Percentiles rank a stretch among this genome's conserved stretches.
Evolutionary conservation across 2,329 filamentous ascomycete species (phyloP).

Genomic region (Alternaria brassicicola): DNA sequence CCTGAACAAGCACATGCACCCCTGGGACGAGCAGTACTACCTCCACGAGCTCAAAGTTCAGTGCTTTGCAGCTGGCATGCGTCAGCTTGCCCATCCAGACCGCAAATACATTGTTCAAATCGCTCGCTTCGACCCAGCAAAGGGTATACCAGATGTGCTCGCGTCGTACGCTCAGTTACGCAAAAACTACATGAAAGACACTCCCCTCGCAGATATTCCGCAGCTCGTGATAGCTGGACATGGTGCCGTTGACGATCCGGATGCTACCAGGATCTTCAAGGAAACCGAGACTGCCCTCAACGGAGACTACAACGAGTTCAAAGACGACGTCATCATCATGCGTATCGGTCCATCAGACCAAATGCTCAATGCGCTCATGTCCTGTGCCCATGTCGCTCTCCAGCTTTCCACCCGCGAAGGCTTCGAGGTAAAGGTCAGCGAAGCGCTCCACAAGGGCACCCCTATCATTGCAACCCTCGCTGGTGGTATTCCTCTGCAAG

Average conservation of each 20-base stretch:
- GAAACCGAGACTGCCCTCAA: constrained; percentile 72
- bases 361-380: constrained; percentile 76
- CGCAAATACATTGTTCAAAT: constrained; percentile 80
- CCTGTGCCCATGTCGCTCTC: constrained; percentile 73
- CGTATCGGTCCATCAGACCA: constrained; percentile 80
- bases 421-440: constrained; percentile 86
- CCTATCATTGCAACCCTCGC: constrained; percentile 77
- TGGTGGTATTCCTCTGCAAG: constrained; percentile 81
- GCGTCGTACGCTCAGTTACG: constrained; percentile 77
- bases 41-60: constrained; percentile 72
- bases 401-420: constrained; percentile 83
- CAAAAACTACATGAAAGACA: constrained; percentile 61
- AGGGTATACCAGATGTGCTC: constrained; percentile 79
- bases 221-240: constrained; percentile 81
- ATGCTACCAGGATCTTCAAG: constrained; percentile 74
- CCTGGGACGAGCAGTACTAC: constrained; percentile 76
- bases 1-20: constrained; percentile 74
- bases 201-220: constrained; percentile 59
- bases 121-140: constrained; percentile 82
- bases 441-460: constrained; percentile 79
- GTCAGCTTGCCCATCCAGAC: constrained; percentile 63
- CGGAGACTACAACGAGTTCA: constrained; percentile 56
- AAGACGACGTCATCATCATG: constrained; percentile 72
- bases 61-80: constrained; percentile 65
- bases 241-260: constrained; percentile 80